These are phyloP conservation scores for Zea mays DNA, from an alignment of 176 grass and related monocot species.

Conservation along the genomic window DNA sequence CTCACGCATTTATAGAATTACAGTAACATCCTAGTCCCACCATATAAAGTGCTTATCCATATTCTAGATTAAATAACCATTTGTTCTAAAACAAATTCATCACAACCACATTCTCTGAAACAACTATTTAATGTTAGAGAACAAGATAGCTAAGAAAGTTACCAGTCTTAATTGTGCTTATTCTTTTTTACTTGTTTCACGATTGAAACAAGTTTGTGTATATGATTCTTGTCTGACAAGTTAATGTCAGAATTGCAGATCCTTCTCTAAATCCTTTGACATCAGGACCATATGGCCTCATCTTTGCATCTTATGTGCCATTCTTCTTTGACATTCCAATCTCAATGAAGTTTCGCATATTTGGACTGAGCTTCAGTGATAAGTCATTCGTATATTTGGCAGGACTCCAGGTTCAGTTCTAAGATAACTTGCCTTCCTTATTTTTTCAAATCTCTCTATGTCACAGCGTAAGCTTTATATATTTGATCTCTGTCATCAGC, in stretches of 20 bases:
- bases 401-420: conserved; percentile 81
- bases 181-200: conserved; percentile 7
- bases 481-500: conserved; percentile 56
- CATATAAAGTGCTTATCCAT: background rate
- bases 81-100: background rate
- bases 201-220: background rate
- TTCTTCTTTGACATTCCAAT: conserved; percentile 97
- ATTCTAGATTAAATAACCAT: background rate
- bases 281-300: conserved; percentile 88
- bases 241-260: conserved; percentile 50
- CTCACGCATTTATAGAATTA: background rate
- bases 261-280: conserved; percentile 56
- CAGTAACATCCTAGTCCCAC: background rate
- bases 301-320: conserved; percentile 90
- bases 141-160: conserved; percentile 1
- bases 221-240: conserved; percentile 28
- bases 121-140: background rate
- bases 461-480: conserved; percentile 24
- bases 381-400: conserved; percentile 95
- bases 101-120: background rate
- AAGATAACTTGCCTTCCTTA: conserved; percentile 10
- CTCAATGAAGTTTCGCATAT: conserved; percentile 75
- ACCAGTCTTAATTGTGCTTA: background rate
- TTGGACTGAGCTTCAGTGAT: conserved; percentile 63
- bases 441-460: background rate